Base-by-base conservation (phyloP, 331 rosid species). In the Quercus phellos region DNA sequence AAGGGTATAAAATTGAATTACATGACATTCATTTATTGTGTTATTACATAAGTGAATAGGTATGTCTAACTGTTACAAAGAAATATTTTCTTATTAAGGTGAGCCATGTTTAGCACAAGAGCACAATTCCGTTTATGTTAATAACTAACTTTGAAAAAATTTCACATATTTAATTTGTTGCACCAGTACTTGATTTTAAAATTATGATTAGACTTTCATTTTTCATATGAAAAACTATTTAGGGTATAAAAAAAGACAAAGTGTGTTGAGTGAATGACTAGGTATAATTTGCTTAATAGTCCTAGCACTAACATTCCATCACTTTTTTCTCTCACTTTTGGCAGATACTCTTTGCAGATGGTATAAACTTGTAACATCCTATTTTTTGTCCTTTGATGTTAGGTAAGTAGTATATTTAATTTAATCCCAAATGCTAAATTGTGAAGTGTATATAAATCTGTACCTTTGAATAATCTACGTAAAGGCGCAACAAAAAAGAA, bases 391-490 rank as follows among this genome's bases (percentile, higher is more conserved):
- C 32, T 24, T 10, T 16, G 26, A 6, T 21, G 51, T 53, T 14
- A 51, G 16, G 27, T 30, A 51, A 59, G 42, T 64, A 21, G 42
- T 18, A 50, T 19, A 50, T 19, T 51, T 64, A 64, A 22, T 29
- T 27, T 27, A 9, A 27, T 19, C 55, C 60, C 73, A 51, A 64
- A 19, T 46, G 26, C 35, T 19, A 27, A 27, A 63, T 29, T 32
- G 63, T 4, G 13, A 10, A 11, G 29, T 14, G 16, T 51, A 13
- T n/a, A 14, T 32, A 24, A 18, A 63, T 63, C 2, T 55, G 16
- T 34, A 35, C 32, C 55, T 68, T 68, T 54, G 50, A 79, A 79
- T 76, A 80, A 50, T 76, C 72, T 46, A 76, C 78, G 76, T 32
- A 55, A 53, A 82, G 75, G 55, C 34, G 75, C 69, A 63, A 78